phyloP scores from a whole-genome alignment of 2,329 filamentous ascomycete genomes.

The Colletotrichum lentis region DNA sequence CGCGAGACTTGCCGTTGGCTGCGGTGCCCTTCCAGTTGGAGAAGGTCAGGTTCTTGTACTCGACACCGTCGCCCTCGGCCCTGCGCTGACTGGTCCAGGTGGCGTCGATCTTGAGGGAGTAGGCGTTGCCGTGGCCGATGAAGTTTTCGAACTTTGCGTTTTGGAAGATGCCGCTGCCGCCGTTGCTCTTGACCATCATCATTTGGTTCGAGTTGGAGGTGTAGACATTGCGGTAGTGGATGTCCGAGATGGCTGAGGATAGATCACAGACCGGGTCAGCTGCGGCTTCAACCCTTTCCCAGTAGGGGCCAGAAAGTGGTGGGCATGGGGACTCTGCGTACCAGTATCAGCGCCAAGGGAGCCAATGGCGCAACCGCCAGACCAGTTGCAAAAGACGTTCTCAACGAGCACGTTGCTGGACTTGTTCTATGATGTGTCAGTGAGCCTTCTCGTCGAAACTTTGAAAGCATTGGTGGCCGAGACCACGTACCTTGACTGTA shows the following conservation, averaged over 20 bases:
- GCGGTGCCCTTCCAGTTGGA: constrained; percentile 65
- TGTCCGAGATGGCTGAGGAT: constrained; percentile 55
- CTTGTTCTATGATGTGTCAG: constrained; percentile 48
- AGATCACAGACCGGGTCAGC: not conserved
- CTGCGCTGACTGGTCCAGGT: constrained; percentile 57
- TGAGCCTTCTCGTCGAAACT: not conserved
- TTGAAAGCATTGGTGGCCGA: not conserved
- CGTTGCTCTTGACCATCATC: constrained; percentile 70
- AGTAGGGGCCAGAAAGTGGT: no score
- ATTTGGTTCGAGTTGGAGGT: constrained; percentile 68
- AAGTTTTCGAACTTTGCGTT: constrained; percentile 65
- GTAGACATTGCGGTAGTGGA: constrained; percentile 66
- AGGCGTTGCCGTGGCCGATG: constrained; percentile 67
- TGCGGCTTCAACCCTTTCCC: no score
- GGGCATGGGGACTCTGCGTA: constrained; percentile 13
- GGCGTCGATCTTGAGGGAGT: constrained; percentile 63
- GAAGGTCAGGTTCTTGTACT: constrained; percentile 61
- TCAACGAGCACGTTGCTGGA: constrained; percentile 65
- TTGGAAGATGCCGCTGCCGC: constrained; percentile 61
- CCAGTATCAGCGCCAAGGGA: constrained; percentile 57
- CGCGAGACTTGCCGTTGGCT: constrained; percentile 57
- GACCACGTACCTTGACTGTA: constrained; percentile 19
- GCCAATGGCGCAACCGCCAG: constrained; percentile 66
- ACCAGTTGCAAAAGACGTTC: constrained; percentile 69
- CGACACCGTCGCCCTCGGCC: constrained; percentile 58